These are phyloP conservation scores for Dioscorea alata DNA, from an alignment of 106 monocot genomes.

Conservation along the genomic window DNA sequence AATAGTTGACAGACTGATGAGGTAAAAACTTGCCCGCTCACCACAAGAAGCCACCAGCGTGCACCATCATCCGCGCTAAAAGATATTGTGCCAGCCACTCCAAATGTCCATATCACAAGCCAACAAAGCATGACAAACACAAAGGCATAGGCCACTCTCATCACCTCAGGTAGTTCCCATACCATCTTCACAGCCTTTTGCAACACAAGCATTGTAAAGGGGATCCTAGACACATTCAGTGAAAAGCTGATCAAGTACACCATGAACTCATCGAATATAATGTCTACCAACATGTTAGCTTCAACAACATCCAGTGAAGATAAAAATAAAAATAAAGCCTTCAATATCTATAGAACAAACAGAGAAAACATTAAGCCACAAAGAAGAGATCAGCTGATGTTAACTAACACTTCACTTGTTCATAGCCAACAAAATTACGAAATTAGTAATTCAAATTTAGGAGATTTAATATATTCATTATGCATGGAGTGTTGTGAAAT, in stretches of 20 bases:
- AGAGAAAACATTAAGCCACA: too few relatives aligned
- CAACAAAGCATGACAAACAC: conserved; percentile 77
- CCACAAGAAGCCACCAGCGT: conserved; percentile 99
- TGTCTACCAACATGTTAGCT: background rate
- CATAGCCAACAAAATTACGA: too few relatives aligned
- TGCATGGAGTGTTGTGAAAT: too few relatives aligned
- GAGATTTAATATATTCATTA: too few relatives aligned
- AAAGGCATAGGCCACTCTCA: conserved; percentile 67
- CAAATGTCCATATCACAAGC: conserved; percentile 93
- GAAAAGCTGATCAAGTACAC: too few relatives aligned
- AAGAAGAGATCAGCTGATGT: too few relatives aligned
- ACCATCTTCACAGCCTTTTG: conserved; percentile 89
- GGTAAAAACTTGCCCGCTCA: conserved; percentile 98
- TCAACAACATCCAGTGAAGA: background rate
- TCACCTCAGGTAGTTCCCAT: conserved; percentile 65
- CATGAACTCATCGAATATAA: too few relatives aligned
- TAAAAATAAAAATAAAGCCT: too few relatives aligned
- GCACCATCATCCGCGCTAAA: conserved; percentile 43
- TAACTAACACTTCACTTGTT: too few relatives aligned
- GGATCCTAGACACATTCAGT: conserved; percentile 40
- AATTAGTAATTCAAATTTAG: too few relatives aligned
- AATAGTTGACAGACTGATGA: conserved; percentile 15
- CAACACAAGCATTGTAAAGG: conserved; percentile 94
- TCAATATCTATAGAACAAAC: too few relatives aligned
- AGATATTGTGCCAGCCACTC: conserved; percentile 78